Evolutionary conservation across 805 yeast species (phyloP), one percentile per base, ranked within the genome.

Genomic region (Metschnikowia amazonensis): DNA sequence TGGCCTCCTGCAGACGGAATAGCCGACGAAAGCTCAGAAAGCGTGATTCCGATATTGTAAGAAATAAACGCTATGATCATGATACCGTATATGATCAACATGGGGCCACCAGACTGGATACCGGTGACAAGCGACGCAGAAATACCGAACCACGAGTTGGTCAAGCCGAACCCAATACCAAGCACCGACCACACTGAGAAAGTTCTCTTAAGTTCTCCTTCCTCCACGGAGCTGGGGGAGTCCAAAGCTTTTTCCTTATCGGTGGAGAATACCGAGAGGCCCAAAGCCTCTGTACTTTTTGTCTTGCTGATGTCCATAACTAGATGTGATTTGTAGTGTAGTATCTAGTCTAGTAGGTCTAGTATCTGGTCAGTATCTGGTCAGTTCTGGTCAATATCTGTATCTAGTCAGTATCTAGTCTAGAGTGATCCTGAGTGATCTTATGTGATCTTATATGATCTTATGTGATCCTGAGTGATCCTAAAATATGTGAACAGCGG

Each of bases 101-200:
- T 48, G 7, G 75, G 74, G 23, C 75, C 75, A 8, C 74, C 74
- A 14, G 73, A 67, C 46, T 60, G 61, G 46, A 70, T 70, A 28
- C 73, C 73, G 16, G 73, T 67, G 52, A 67, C 58, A 46, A 70
- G 61, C 27, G 72, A 63, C 4, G 73, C 68, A 13, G 68, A 62
- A 41, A 70, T 67, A 13, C 75, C 75, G 36, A 67, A 63, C 74
- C 74, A 70, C 21, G 71, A 66, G 62, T 70, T 69, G 41, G 74
- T 69, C 46, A 70, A 59, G 13, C 70, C 70, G 54, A 70, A 70
- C 8, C 74, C 74, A 48, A 70, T 63, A 11, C 69, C 69, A 13
- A 69, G 60, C 25, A 70, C 62, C 2, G 72, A 66, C 60, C 65
- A 69, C 21, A 67, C 63, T 1, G 70, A 65, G 43, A 70, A 70